Percentiles rank a stretch among this genome's conserved stretches.
Conservation (phyloP, 2,329 filamentous ascomycete species). For the Arthrobotrys sphaeroides region DNA sequence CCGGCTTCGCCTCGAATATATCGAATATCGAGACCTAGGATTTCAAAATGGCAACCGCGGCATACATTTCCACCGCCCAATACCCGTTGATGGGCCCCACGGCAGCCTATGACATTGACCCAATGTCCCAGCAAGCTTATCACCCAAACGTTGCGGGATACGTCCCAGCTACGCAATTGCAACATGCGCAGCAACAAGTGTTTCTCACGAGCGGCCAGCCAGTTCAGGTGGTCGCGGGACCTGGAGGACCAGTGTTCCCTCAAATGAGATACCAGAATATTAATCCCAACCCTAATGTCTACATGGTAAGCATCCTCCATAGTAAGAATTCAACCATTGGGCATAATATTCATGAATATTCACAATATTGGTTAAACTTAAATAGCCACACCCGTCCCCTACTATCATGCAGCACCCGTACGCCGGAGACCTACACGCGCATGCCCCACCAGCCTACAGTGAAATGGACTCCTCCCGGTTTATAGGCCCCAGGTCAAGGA, state of each 20-base stretch:
- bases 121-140: slow-evolving; percentile 17
- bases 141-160: not conserved
- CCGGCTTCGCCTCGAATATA: slow-evolving; percentile 4
- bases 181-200: slow-evolving; percentile 25
- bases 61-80: slow-evolving; percentile 18
- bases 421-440: slow-evolving; percentile 25
- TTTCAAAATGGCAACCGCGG: slow-evolving; percentile 18
- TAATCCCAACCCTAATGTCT: not conserved
- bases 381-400: not conserved
- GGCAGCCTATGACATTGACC: slow-evolving; percentile 16
- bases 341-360: not conserved
- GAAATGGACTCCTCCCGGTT: slow-evolving; percentile 30
- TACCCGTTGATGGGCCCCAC: slow-evolving; percentile 14
- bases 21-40: not conserved
- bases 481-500: slow-evolving; percentile 15
- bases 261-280: slow-evolving; percentile 14
- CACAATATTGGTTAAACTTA: not conserved
- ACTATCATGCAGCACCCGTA: slow-evolving; percentile 14
- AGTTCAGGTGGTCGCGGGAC: slow-evolving; percentile 7
- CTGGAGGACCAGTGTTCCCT: not conserved
- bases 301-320: slow-evolving; percentile 9
- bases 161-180: not conserved
- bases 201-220: slow-evolving; percentile 29
- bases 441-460: slow-evolving; percentile 31
- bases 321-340: not conserved